These are phyloP conservation scores for Modicella reniformis DNA, from an alignment of 371 early-diverging fungal species.

Conservation along the genomic window DNA sequence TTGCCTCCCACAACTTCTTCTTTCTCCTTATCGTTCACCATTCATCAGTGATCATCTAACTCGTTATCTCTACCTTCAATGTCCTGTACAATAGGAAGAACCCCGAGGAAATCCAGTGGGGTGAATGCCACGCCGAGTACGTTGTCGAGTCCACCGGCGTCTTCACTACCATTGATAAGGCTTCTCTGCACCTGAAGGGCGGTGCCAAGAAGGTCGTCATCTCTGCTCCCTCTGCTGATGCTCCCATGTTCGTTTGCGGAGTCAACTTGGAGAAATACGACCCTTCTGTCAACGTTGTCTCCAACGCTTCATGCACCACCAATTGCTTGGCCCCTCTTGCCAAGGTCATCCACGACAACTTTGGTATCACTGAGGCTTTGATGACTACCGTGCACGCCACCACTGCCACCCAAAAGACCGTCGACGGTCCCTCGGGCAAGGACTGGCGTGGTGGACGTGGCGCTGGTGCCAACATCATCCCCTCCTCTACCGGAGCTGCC, in stretches of 20 bases:
- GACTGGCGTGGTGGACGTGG: conserved; percentile 98
- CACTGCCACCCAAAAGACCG: conserved; percentile 99
- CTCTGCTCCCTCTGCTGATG: conserved; percentile 95
- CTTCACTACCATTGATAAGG: conserved; percentile 93
- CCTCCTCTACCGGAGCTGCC: conserved; percentile 99
- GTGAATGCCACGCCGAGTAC: conserved; percentile 85
- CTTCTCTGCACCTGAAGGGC: conserved; percentile 88
- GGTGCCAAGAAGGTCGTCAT: conserved; percentile 98
- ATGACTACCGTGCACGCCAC: conserved; percentile 99
- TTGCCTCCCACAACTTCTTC: background rate
- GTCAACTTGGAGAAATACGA: conserved; percentile 96
- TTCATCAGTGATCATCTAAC: conserved; percentile 9
- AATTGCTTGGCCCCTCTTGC: conserved; percentile 99
- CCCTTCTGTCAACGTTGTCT: conserved; percentile 85
- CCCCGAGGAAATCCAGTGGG: conserved; percentile 96
- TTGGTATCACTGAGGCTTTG: conserved; percentile 84
- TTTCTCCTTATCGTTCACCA: conserved; percentile 16
- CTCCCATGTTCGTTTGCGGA: conserved; percentile 89
- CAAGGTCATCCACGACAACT: conserved; percentile 96
- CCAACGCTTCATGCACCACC: conserved; percentile 99
- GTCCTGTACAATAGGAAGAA: conserved; percentile 45
- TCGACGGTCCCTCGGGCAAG: conserved; percentile 97
- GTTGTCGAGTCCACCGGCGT: conserved; percentile 99
- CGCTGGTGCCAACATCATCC: conserved; percentile 98
- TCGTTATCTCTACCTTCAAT: background rate